Base-by-base conservation (phyloP, 129 eudicot genomes). In the Gnaphalium uliginosum region DNA sequence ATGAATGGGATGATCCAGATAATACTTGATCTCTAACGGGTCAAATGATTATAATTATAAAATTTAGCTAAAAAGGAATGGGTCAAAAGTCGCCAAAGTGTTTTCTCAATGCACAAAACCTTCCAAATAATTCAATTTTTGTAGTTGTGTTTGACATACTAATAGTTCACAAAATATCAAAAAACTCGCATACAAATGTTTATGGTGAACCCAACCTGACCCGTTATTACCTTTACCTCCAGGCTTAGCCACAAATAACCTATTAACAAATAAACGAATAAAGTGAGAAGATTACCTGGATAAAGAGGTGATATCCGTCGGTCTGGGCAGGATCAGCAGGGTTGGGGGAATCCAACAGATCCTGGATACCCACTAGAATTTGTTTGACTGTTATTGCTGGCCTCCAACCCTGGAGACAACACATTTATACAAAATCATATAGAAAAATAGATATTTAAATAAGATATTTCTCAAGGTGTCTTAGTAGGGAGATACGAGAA, bases 331-430 rank as follows among this genome's bases (percentile, higher is more conserved):
- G 97, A 81, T 89, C 96, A 77, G 86, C 76, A 63, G 97, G 93
- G 64, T 92, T 93, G 13, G 98, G 98, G 78, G 87, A 85, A 79
- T 93, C 95, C 85, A 93, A 70, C 81, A 93, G 78, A 46, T 93
- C 98, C 81, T 93, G 98, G 72, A 93, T 89, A n/a, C 98, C 98
- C 57, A 90, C 84, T 24, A 93, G 84, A 62, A 93, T 90, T 86
- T 93, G 98, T 68, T 90, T 93, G 69, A 93, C 98, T 9, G 98
- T 93, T 33, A 93, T 93, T 8, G 98, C 98, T 26, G 96, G 96
- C 70, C 96, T 86, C 98, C 98, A 93, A 17, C 93, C 96, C 98
- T 89, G 68, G 6, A 82, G 26, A 37, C 8, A 19, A 10, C 46
- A 17, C 5, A 79, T 18, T 43, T 2, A 57, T 18, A 74, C 30